Evolutionary conservation across 2,329 filamentous ascomycete genomes (phyloP), one percentile per base, ranked within the genome.

Genomic region (Fusarium bulbicola): DNA sequence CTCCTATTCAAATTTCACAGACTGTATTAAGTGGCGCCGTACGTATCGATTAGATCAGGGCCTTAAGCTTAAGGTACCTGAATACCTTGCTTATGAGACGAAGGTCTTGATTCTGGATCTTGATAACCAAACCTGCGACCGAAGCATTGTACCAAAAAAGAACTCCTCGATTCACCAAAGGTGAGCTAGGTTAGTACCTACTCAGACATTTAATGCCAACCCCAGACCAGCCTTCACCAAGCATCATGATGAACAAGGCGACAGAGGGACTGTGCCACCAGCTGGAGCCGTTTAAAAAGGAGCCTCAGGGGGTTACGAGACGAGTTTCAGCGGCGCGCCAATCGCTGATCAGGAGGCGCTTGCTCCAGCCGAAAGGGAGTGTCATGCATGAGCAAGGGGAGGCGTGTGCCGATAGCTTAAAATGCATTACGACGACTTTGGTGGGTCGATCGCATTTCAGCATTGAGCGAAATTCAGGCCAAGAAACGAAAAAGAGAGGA

Each of bases 371-470:
- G 67, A 70, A 47, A 53, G 63, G 63, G 66, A 68, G 71, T 28
- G 50, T n/a, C 40, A 39, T 50, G 47, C 20, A 49, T 32, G 43
- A 53, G 54, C 32, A 26, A 42, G 43, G 26, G 42, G 53, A n/a
- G 59, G 59, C 34, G 72, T 63, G 24, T 47, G 28, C 40, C 16
- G 49, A 61, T 39, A 57, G 49, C 50, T 40, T 26, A 60, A 61
- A 64, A 66, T 52, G 59, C 64, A 74, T 74, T 74, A 74, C 71
- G 72, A 74, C 72, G 72, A 68, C 70, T 66, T 49, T 46, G 61
- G 71, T 72, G 72, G 72, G 67, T 46, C 62, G 28, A 42, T 45
- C 47, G 42, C 34, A 32, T 63, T 59, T 66, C 28, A 69, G 40
- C 52, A 60, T 70, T 67, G 58, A 59, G 52, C 47, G 50, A 63